Conservation (phyloP, 176 grass and related monocot genomes). For the Ampelocalamus luodianensis region DNA sequence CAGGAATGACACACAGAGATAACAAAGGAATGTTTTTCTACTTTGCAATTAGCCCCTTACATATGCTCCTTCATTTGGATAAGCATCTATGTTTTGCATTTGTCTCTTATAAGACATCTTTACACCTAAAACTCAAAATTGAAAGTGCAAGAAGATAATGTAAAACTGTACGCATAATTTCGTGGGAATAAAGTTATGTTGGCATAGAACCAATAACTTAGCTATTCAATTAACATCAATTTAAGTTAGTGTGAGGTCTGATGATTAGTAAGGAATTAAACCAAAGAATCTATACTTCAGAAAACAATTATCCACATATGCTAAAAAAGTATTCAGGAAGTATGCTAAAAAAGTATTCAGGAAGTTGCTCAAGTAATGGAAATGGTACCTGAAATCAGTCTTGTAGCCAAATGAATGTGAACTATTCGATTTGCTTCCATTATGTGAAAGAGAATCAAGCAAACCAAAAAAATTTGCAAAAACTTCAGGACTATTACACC, state of each 20-base stretch:
- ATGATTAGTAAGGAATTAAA: constrained; percentile 24
- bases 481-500: constrained; percentile 76
- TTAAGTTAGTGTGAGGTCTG: constrained; percentile 6
- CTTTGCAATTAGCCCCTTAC: not conserved
- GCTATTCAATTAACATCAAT: not conserved
- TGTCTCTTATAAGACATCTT: constrained; percentile 6
- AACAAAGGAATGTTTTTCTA: not conserved
- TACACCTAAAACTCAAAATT: not conserved
- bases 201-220: not conserved
- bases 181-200: not conserved
- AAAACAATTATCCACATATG: constrained; percentile 14
- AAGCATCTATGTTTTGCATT: not conserved
- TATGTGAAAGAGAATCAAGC: constrained; percentile 81
- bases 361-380: constrained; percentile 38
- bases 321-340: constrained; percentile 23
- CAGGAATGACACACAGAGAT: not conserved
- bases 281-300: constrained; percentile 23
- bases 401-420: constrained; percentile 71
- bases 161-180: not conserved
- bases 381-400: constrained; percentile 77
- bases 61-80: not conserved
- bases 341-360: constrained; percentile 19
- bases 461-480: constrained; percentile 87
- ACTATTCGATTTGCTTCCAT: constrained; percentile 54
- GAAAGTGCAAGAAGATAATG: constrained; percentile 6